Evolutionary conservation across 2,329 filamentous ascomycete species (phyloP).

Genomic region (Epichloe sp.): DNA sequence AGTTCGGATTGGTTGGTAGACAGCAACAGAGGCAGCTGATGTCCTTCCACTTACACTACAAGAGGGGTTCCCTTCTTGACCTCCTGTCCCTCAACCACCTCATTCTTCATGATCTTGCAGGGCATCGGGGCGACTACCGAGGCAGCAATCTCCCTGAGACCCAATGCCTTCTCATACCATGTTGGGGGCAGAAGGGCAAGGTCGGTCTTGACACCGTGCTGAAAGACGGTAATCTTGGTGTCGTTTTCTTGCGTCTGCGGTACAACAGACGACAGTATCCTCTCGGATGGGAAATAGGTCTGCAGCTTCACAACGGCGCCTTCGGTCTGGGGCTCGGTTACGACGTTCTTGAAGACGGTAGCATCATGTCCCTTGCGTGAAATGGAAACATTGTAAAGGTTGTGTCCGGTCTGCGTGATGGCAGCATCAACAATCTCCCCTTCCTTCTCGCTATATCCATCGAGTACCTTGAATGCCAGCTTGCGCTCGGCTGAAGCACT

Average conservation of each 20-base stretch:
- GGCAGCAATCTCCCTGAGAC: slow-evolving; percentile 65
- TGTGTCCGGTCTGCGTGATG: slow-evolving; percentile 33
- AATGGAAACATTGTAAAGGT: slow-evolving; percentile 34
- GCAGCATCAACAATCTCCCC: slow-evolving; percentile 45
- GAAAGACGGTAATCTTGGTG: slow-evolving; percentile 65
- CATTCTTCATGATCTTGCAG: slow-evolving; percentile 85
- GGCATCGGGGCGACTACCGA: slow-evolving; percentile 92
- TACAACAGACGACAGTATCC: slow-evolving; percentile 69
- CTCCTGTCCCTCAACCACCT: slow-evolving; percentile 66
- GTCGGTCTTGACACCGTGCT: slow-evolving; percentile 47
- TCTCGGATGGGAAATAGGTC: slow-evolving; percentile 65
- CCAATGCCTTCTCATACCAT: slow-evolving; percentile 82
- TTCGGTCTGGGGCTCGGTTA: slow-evolving; percentile 23
- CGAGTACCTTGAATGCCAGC: slow-evolving; percentile 41
- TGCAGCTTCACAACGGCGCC: slow-evolving; percentile 19
- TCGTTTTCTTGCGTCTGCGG: slow-evolving; percentile 37
- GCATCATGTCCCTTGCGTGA: slow-evolving; percentile 25
- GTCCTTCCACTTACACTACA: slow-evolving; percentile 50
- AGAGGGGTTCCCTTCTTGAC: slow-evolving; percentile 80
- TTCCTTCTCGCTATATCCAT: slow-evolving; percentile 49
- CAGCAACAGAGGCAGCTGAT: neutral
- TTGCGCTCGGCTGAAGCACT: slow-evolving; percentile 29
- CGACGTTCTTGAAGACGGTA: slow-evolving; percentile 31
- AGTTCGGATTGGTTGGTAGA: neutral
- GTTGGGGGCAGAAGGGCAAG: slow-evolving; percentile 46